A percentile compares a stretch with the other conserved stretches of the same genome.
These are phyloP conservation scores for Populus deltoides DNA, from an alignment of 345 rosid genomes.

Conservation along the genomic window DNA sequence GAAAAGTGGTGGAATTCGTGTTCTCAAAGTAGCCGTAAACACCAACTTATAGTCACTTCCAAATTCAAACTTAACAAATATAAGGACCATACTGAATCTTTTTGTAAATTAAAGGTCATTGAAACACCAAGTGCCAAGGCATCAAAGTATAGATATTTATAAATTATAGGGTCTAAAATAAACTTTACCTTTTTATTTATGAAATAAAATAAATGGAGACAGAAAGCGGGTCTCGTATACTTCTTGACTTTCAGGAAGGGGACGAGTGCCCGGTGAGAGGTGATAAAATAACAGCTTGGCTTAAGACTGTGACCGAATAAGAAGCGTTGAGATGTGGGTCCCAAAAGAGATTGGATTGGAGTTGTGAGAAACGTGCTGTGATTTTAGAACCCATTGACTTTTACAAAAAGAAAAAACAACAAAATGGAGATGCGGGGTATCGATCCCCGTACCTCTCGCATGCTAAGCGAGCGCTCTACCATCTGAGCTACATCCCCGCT, in stretches of 20 bases:
- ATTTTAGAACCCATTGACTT: not conserved
- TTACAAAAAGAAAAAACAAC: no score
- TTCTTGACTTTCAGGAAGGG: not conserved
- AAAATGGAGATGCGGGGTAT: slow-evolving; percentile 75
- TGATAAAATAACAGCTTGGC: not conserved
- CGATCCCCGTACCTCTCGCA: slow-evolving; percentile 89
- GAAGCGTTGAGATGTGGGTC: not conserved
- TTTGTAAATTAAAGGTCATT: no score
- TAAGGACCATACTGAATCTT: no score
- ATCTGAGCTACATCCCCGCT: slow-evolving; percentile 76
- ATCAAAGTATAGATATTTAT: no score
- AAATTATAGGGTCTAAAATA: no score
- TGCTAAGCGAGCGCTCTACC: slow-evolving; percentile 93
- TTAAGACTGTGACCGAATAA: not conserved
- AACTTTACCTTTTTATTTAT: no score
- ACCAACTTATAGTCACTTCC: no score
- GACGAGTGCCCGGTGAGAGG: not conserved
- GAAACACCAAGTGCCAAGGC: no score
- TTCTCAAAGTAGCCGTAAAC: no score
- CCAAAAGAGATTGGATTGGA: not conserved
- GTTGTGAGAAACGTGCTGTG: not conserved
- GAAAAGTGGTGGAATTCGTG: no score
- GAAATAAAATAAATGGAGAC: no score
- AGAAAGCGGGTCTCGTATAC: not conserved
- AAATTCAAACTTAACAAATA: no score